These are phyloP conservation scores for Athelia psychrophila DNA, from an alignment of 1,284 basidiomycete genomes.

Conservation along the genomic window DNA sequence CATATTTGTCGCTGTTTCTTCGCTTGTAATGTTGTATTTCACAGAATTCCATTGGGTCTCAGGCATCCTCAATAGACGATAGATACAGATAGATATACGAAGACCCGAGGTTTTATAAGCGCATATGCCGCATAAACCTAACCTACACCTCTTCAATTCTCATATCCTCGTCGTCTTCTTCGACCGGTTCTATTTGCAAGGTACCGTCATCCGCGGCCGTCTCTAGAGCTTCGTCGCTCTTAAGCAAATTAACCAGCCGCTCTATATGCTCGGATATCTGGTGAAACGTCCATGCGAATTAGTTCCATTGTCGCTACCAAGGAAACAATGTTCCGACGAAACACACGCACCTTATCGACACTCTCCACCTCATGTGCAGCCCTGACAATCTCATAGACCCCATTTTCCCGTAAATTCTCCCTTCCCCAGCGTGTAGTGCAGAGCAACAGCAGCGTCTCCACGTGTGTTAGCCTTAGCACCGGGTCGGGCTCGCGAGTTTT, in stretches of 20 bases:
- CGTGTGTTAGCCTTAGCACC: constrained; percentile 77
- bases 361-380: constrained; percentile 79
- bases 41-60: too few relatives aligned
- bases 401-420: constrained; percentile 76
- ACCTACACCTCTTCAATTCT: constrained; percentile 53
- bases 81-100: too few relatives aligned
- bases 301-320: too few relatives aligned
- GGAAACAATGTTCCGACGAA: too few relatives aligned
- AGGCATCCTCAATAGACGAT: too few relatives aligned
- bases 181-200: constrained; percentile 15
- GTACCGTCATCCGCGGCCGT: constrained; percentile 29
- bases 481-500: constrained; percentile 86
- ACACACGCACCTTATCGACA: constrained; percentile 66
- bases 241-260: constrained; percentile 71
- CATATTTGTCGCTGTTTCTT: too few relatives aligned
- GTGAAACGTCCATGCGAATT: constrained; percentile 5
- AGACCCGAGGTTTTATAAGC: too few relatives aligned
- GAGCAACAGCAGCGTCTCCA: constrained; percentile 88
- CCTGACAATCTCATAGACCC: constrained; percentile 87
- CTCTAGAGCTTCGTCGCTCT: constrained; percentile 64
- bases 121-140: too few relatives aligned
- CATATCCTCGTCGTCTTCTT: constrained; percentile 46
- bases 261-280: constrained; percentile 68
- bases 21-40: too few relatives aligned
- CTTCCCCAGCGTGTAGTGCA: constrained; percentile 89